Evolutionary conservation across 306 rosid genomes (phyloP).

Genomic region (Rosa multiflora): DNA sequence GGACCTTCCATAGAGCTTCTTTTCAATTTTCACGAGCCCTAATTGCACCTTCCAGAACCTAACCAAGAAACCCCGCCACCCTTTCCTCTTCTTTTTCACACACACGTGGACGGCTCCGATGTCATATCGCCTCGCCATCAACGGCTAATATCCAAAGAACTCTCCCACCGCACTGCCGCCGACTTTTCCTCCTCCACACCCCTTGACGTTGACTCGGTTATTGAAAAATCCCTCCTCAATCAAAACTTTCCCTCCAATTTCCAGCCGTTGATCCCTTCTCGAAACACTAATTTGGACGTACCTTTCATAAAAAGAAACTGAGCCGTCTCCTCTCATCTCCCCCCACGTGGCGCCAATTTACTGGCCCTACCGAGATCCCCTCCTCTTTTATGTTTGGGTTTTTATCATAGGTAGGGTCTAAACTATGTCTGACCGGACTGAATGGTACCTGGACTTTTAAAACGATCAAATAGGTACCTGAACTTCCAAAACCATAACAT

Average conservation of each 20-base stretch:
- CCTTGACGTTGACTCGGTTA: not conserved
- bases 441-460: too few species aligned
- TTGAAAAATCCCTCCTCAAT: not conserved
- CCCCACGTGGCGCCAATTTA: slow-evolving; percentile 37
- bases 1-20: not conserved
- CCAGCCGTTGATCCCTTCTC: slow-evolving; percentile 13
- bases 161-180: not conserved
- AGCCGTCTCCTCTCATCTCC: not conserved
- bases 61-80: slow-evolving; percentile 19
- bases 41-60: slow-evolving; percentile 17
- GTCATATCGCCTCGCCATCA: too few species aligned
- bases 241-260: not conserved
- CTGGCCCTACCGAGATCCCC: slow-evolving; percentile 1
- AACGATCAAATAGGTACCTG: too few species aligned
- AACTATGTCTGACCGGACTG: too few species aligned
- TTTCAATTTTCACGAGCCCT: slow-evolving; percentile 8
- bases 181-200: slow-evolving; percentile 10
- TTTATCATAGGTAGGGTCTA: too few species aligned
- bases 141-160: not conserved
- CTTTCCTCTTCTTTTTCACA: not conserved
- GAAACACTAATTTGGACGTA: too few species aligned
- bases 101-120: slow-evolving; percentile 10
- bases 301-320: not conserved
- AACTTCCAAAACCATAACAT: too few species aligned
- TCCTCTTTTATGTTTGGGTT: too few species aligned